Base-by-base conservation (phyloP, 2,329 filamentous ascomycete genomes). In the Lecanosticta acicola region DNA sequence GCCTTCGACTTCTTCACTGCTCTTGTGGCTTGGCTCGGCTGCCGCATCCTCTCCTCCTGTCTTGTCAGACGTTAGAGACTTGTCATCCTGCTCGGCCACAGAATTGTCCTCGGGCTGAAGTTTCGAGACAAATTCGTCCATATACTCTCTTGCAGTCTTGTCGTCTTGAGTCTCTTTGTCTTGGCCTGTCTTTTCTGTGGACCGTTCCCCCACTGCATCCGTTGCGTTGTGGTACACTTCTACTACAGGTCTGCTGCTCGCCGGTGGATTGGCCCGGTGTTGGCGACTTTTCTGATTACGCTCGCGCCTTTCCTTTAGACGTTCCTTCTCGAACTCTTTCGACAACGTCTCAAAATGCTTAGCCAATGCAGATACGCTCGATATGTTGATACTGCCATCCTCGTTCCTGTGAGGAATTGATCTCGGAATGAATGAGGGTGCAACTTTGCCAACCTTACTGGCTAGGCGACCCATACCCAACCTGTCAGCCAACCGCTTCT, bases 291-390 rank as follows among this genome's bases (percentile, higher is more conserved):
- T 88, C 37, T 87, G 85, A 19, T 87, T 86, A 48, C 87, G 76
- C 64, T 89, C 85, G 59, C 84, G 84, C 54, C 87, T 81, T 65
- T 97, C 91, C 39, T 86, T 84, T 56, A 94, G 79, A 36, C 93
- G 80, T 68, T 98, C 91, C 59, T 91, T 94, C 62, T 96, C 89
- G 56, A 98, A 98, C 62, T 98, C 94, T 18, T 90, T 84, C 58
- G 89, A 96, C 46, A 98, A 75, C 65, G 97, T 90, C 66, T 98
- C 94, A 62, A 98, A 97, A 65, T 97, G 93, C 57, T 87, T 87
- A 14, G 93, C 88, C 40, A 98, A 75, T n/a, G 84, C 89, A 7
- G 89, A 94, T 2, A 98, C 93, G 59, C 85, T 87, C 3, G 86
- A 80, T 5, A 32, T 19, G 14, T 47, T 49, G 14, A 44, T 44